Percentiles rank a stretch among this genome's conserved stretches.
Conservation (phyloP, 371 early-diverging fungal species). For the Apophysomyces variabilis region DNA sequence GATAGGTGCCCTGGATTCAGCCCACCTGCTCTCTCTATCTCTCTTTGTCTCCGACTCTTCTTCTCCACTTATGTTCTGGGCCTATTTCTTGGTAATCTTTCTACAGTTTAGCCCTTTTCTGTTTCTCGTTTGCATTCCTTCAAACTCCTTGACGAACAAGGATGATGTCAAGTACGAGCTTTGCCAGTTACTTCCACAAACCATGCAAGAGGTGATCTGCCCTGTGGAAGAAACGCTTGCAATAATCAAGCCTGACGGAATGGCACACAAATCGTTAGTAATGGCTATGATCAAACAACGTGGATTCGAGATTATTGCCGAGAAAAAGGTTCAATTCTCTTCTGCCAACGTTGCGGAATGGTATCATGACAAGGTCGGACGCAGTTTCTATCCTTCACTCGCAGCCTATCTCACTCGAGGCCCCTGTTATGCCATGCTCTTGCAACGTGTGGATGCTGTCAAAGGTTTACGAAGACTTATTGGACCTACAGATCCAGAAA, state of each 20-base stretch:
- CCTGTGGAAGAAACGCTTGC: constrained; percentile 20
- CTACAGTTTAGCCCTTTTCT: constrained; percentile 4
- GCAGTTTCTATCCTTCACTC: constrained; percentile 25
- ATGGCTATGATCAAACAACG: constrained; percentile 12
- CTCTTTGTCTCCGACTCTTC: neutral
- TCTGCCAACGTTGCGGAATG: constrained; percentile 21
- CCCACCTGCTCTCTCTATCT: neutral
- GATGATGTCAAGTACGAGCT: constrained; percentile 6
- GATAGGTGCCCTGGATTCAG: neutral
- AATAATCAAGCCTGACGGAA: constrained; percentile 38
- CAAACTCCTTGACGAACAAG: neutral
- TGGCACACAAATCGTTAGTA: constrained; percentile 20
- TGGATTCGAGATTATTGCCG: constrained; percentile 22
- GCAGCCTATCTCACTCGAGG: constrained; percentile 30
- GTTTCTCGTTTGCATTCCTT: neutral
- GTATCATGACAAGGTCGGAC: constrained; percentile 31
- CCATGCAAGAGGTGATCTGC: neutral
- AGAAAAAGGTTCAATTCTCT: constrained; percentile 12
- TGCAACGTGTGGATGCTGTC: constrained; percentile 26
- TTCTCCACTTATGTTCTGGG: neutral
- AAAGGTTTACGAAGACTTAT: constrained; percentile 21
- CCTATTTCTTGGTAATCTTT: neutral
- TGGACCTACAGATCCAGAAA: constrained; percentile 34
- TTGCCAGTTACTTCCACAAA: neutral
- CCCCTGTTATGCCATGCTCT: constrained; percentile 18